These are phyloP conservation scores for Xanthoparmelia taractica DNA, from an alignment of 495 filamentous ascomycete species.

Conservation along the genomic window DNA sequence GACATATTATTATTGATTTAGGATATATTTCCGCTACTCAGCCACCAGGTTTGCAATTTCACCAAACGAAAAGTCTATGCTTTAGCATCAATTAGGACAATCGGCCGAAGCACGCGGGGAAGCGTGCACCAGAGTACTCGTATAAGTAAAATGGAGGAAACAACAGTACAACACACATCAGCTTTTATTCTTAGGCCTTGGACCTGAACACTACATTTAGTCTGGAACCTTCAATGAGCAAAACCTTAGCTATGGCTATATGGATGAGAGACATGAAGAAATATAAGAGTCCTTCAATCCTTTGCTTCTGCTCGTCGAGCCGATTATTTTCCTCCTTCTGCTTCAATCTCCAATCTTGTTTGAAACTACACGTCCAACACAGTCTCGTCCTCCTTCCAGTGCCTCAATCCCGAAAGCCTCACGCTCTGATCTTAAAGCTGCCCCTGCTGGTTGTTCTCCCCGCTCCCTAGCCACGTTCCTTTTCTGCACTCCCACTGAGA, in stretches of 20 bases:
- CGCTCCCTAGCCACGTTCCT: neutral
- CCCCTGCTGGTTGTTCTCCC: neutral
- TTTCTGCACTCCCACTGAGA: neutral
- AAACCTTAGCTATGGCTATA: neutral
- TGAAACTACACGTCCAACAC: neutral
- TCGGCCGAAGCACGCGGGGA: neutral
- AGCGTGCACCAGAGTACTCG: neutral
- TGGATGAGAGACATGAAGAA: too few species aligned
- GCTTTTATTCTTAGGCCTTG: neutral
- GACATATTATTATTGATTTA: too few species aligned
- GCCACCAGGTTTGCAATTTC: neutral
- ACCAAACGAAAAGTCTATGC: neutral
- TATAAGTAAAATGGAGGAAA: neutral
- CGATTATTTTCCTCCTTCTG: neutral
- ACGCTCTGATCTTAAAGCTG: neutral
- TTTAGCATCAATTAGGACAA: neutral
- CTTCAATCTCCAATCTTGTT: neutral
- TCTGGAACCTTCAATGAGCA: neutral
- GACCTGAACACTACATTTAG: neutral
- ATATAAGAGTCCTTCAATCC: neutral
- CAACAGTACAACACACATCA: neutral
- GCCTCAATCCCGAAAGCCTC: neutral
- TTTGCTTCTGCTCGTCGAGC: neutral
- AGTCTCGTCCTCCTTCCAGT: neutral
- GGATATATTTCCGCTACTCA: too few species aligned